Evolutionary conservation across 1,139 yeast species (phyloP).

Genomic region (Candida frijolesensis): DNA sequence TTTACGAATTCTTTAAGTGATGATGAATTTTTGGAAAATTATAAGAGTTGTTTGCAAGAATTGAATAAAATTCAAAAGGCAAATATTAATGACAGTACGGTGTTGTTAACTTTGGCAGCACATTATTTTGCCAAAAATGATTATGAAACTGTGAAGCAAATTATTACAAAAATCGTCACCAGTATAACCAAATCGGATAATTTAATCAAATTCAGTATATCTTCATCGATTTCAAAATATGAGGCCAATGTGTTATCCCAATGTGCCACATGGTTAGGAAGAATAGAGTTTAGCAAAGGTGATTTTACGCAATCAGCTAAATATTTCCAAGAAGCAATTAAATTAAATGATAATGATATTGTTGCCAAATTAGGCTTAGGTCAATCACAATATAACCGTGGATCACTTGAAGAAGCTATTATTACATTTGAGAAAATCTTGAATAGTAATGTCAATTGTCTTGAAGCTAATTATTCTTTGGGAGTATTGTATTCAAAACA

Average conservation of each 20-base stretch:
- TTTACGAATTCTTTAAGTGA: slow-evolving; percentile 62
- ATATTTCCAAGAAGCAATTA: slow-evolving; percentile 72
- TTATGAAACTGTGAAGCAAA: slow-evolving; percentile 55
- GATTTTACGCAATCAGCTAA: slow-evolving; percentile 72
- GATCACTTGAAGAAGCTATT: slow-evolving; percentile 79
- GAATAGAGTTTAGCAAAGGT: slow-evolving; percentile 62
- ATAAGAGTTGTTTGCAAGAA: slow-evolving; percentile 45
- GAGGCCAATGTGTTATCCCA: slow-evolving; percentile 60
- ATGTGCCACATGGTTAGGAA: slow-evolving; percentile 83
- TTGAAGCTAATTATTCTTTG: slow-evolving; percentile 74
- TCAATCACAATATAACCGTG: slow-evolving; percentile 76
- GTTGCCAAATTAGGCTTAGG: slow-evolving; percentile 84
- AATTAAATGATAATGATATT: slow-evolving; percentile 59
- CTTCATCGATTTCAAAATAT: slow-evolving; percentile 28
- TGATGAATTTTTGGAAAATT: slow-evolving; percentile 55
- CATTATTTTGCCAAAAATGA: slow-evolving; percentile 66
- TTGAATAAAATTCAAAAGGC: slow-evolving; percentile 31
- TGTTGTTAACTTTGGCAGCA: slow-evolving; percentile 47
- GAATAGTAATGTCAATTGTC: slow-evolving; percentile 65
- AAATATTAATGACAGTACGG: slow-evolving; percentile 36
- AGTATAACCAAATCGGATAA: slow-evolving; percentile 25
- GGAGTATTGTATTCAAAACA: slow-evolving; percentile 71
- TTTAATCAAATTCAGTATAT: slow-evolving; percentile 19
- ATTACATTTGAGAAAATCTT: slow-evolving; percentile 79
- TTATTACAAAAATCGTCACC: slow-evolving; percentile 54